phyloP scores from a whole-genome alignment of 495 filamentous ascomycete genomes.

The Talaromyces liani region DNA sequence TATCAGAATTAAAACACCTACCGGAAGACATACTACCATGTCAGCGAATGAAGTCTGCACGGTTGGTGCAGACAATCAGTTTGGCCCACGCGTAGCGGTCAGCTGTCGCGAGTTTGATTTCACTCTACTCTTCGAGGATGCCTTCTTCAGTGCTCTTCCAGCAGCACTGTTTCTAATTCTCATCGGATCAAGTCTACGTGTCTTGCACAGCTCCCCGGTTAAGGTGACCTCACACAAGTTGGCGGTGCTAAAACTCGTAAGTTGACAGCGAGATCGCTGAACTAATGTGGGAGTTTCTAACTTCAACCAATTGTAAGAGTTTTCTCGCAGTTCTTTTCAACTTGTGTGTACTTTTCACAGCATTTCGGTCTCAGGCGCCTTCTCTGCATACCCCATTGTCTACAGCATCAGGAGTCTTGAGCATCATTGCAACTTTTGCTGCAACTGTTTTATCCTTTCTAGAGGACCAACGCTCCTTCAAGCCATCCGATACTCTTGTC shows the following conservation, averaged over 20 bases:
- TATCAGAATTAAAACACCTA: background rate
- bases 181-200: background rate
- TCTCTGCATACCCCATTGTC: slow-evolving; percentile 26
- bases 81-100: background rate
- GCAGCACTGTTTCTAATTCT: slow-evolving; percentile 15
- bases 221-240: slow-evolving; percentile 34
- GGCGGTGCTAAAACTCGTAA: slow-evolving; percentile 37
- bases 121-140: slow-evolving; percentile 51
- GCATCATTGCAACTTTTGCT: slow-evolving; percentile 30
- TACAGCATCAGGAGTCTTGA: slow-evolving; percentile 36
- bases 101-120: slow-evolving; percentile 50
- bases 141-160: slow-evolving; percentile 21
- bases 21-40: background rate
- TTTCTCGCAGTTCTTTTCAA: background rate
- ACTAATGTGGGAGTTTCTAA: slow-evolving; percentile 36
- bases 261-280: slow-evolving; percentile 22
- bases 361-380: background rate
- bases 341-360: slow-evolving; percentile 3
- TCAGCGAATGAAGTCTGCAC: background rate
- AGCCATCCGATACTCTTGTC: slow-evolving; percentile 53
- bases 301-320: background rate
- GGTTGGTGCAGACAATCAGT: background rate
- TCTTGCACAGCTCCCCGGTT: slow-evolving; percentile 22
- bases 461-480: slow-evolving; percentile 47
- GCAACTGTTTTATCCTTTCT: slow-evolving; percentile 43